Base-by-base conservation (phyloP, 2,329 filamentous ascomycete genomes). In the Gliomastix tumulicola region DNA sequence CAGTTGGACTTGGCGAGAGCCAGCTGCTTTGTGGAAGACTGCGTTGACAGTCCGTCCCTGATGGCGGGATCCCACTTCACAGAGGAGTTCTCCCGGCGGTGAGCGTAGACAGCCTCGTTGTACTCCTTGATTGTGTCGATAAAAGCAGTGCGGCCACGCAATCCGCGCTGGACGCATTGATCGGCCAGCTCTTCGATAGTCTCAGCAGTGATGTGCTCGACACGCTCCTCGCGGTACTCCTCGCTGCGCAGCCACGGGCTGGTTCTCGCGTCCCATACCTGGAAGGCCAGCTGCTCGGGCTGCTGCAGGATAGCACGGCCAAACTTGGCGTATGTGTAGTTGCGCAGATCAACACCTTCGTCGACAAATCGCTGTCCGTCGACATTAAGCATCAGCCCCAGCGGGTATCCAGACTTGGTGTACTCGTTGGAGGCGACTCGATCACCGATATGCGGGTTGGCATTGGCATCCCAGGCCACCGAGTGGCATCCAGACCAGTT, bases 251-350 rank as follows among this genome's bases (percentile, higher is more conserved):
- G 56, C 73, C 71, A 77, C 2, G 54, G 52, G 11, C 62, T 65
- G 0, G 60, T 66, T 12, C 66, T 53, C 1, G 65, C 56, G 45
- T 84, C 80, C 74, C 76, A 84, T 1, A 84, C 52, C 49, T 84
- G 79, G 46, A 81, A 84, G 0, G 75, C 79, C 8, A 71, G 51
- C 6, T 73, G 65, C 0, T 66, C 65, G 0, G 76, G 74, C 45
- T 84, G 79, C 13, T 59, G 54, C 15, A 83, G 57, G 33, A 84
- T 81, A 9, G 71, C 76, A 12, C 67, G 59, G 1, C 80, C 79
- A 46, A 83, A 81, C 45, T 72, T 72, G 19, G 79, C 80, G 45
- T 84, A 84, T 0, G 79, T 84, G 48, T 75, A 82, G 49, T 84
- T 84, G 4, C 79, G 63, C 44, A 82, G 53, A 44, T 84, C 79